A percentile compares a stretch with the other conserved stretches of the same genome.
Evolutionary conservation across 163 green algal species (phyloP).

Genomic region (Chlorella variabilis): DNA sequence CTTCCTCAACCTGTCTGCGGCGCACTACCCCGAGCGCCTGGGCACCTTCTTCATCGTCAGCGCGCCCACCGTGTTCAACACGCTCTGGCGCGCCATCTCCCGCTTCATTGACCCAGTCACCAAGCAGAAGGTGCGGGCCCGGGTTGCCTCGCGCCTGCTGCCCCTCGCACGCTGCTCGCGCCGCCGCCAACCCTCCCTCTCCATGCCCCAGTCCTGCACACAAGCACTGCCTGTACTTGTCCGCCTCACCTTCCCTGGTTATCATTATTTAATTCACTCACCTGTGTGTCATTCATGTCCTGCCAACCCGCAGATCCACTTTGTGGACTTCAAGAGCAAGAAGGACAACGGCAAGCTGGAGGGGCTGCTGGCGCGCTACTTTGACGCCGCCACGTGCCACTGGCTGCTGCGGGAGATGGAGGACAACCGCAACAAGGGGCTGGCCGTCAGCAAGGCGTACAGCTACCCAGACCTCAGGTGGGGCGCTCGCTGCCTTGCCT

Average conservation of each 20-base stretch:
- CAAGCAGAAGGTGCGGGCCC: slow-evolving; percentile 75
- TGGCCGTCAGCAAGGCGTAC: slow-evolving; percentile 48
- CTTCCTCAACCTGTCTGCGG: slow-evolving; percentile 74
- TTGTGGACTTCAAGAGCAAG: slow-evolving; percentile 45
- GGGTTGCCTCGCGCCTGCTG: neutral
- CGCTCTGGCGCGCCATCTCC: slow-evolving; percentile 72
- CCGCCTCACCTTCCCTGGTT: too few relatives aligned
- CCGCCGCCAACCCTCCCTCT: neutral
- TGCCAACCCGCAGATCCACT: slow-evolving; percentile 28
- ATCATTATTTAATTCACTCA: neutral
- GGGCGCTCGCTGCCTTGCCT: neutral
- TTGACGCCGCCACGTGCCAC: slow-evolving; percentile 52
- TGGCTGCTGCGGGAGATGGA: slow-evolving; percentile 81
- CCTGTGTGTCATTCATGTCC: too few relatives aligned
- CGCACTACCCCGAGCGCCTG: slow-evolving; percentile 83
- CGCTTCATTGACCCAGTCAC: slow-evolving; percentile 78
- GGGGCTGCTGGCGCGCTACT: slow-evolving; percentile 51
- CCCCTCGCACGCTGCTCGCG: too few relatives aligned
- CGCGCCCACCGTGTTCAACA: slow-evolving; percentile 69
- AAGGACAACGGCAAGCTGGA: slow-evolving; percentile 45
- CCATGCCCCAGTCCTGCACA: too few relatives aligned
- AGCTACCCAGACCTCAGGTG: slow-evolving; percentile 30
- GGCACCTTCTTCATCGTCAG: slow-evolving; percentile 69
- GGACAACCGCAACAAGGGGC: slow-evolving; percentile 69
- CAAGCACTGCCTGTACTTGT: too few relatives aligned